Percentiles rank a stretch among this genome's conserved stretches.
phyloP scores from a whole-genome alignment of 2,329 filamentous ascomycete genomes.

The Colletotrichum brevisporum region DNA sequence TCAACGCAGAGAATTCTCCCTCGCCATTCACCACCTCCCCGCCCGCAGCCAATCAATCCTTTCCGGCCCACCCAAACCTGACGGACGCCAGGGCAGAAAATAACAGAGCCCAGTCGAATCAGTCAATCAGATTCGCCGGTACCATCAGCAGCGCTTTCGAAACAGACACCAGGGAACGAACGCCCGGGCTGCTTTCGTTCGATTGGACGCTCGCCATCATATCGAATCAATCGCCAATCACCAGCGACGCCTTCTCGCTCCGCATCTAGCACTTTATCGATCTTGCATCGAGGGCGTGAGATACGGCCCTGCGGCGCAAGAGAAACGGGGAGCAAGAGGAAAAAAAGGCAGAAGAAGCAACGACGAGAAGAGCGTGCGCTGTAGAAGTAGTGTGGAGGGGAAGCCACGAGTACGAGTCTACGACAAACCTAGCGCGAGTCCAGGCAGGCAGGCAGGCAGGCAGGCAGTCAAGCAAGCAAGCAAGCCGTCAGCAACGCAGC shows the following conservation, averaged over 20 bases:
- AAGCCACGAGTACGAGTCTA: neutral
- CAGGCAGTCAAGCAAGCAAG: conserved; percentile 1
- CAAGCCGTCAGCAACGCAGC: conserved; percentile 16
- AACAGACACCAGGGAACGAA: conserved; percentile 33
- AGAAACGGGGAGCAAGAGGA: conserved; percentile 17
- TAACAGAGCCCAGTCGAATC: conserved; percentile 42
- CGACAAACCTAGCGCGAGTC: neutral
- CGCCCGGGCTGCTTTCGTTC: conserved; percentile 30
- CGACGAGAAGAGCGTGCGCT: neutral
- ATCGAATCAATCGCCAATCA: conserved; percentile 38
- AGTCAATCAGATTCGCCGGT: conserved; percentile 49
- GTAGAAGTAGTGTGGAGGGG: conserved; percentile 19
- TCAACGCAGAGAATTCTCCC: conserved; percentile 64
- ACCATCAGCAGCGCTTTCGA: conserved; percentile 31
- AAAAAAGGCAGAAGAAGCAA: conserved; percentile 11
- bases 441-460: neutral
- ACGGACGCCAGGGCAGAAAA: conserved; percentile 41
- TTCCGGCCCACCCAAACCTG: conserved; percentile 54
- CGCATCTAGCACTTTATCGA: conserved; percentile 38
- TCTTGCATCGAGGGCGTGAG: conserved; percentile 33
- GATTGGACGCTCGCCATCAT: conserved; percentile 30
- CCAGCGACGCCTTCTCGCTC: conserved; percentile 29
- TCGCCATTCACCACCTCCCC: conserved; percentile 56
- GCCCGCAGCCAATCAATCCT: conserved; percentile 65
- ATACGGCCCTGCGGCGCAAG: conserved; percentile 22